Evolutionary conservation across 164 flowering plant species (phyloP).

Genomic region (Platanus orientalis): DNA sequence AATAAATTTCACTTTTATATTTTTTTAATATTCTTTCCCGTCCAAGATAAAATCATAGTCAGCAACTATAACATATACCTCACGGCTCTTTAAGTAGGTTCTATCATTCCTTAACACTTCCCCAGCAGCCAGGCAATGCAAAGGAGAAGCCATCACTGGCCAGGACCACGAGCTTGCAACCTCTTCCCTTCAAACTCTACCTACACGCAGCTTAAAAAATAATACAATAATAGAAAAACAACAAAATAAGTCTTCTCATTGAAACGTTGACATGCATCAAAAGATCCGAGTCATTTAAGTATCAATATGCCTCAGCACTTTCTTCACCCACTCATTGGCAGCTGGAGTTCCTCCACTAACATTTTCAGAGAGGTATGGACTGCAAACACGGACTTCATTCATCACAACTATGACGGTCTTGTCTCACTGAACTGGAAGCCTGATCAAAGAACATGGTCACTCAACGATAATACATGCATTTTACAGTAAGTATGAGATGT

Average conservation of each 20-base stretch:
- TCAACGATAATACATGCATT: background rate
- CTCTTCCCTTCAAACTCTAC: slow-evolving; percentile 79
- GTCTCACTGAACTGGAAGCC: slow-evolving; percentile 98
- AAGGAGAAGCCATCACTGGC: slow-evolving; percentile 29
- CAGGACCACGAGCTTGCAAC: slow-evolving; percentile 44
- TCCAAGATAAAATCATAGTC: background rate
- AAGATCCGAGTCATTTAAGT: background rate
- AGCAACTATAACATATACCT: slow-evolving; percentile 4
- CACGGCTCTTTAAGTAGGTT: background rate
- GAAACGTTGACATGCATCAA: background rate
- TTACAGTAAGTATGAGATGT: background rate
- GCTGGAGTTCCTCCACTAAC: slow-evolving; percentile 87
- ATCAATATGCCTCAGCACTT: slow-evolving; percentile 58
- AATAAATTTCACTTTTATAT: too few relatives aligned
- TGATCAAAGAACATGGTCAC: slow-evolving; percentile 21
- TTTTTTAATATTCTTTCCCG: too few relatives aligned
- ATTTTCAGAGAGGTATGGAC: slow-evolving; percentile 85
- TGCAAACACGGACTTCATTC: slow-evolving; percentile 87
- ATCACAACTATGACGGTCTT: slow-evolving; percentile 78
- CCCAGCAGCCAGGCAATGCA: background rate
- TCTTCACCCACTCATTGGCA: slow-evolving; percentile 90
- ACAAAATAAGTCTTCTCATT: background rate
- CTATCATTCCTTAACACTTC: background rate
- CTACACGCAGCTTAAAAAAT: too few relatives aligned
- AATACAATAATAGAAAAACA: too few relatives aligned